Base-by-base conservation (phyloP, 148 eudicot genomes). In the Pouteria glomerata region DNA sequence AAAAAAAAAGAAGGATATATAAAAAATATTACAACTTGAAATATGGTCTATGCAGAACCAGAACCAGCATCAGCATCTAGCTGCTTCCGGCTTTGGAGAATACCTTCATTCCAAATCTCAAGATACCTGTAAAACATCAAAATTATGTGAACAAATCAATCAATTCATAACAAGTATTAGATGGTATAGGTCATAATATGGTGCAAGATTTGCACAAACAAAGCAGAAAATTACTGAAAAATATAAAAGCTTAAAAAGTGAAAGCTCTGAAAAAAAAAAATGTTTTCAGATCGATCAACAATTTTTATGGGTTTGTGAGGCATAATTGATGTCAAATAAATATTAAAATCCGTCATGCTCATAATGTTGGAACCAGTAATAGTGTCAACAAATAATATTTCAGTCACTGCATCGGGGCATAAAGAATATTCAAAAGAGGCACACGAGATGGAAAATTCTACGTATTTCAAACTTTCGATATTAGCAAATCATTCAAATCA, bases 61-160 rank as follows among this genome's bases (percentile, higher is more conserved):
- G 58, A 47, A 41, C 68, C 78, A 63, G 65, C 76, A 78, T 80
- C 82, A 24, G 84, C 51, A 42, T 89, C 92, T 80, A 89, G 66
- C 74, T 87, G 81, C 82, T 84, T 79, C 51, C 76, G 78, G 75
- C 86, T 87, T 59, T 79, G 45, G 29, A 84, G 87, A 69, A 85
- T 76, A 58, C 98, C 98, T 75, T 86, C 91, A 57, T 86, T 80
- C 98, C 98, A 93, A 59, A 76, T 65, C 78, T 93, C 97, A 56
- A 83, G 84, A 69, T 64, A 84, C 82, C 98, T 93, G 80, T 24
- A 62, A 37, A 45, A 74, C 35, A 78, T 33, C 65, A 45, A 53
- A 53, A 35, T 67, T 18, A 52, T 47, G 13, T 18, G 8, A 63
- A 66, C 8, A 44, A 47, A 8, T 50, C 44, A 39, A 39, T 4